Evolutionary conservation across 2,329 filamentous ascomycete species (phyloP), one percentile per base, ranked within the genome.

Genomic region (Fusarium newnesense): DNA sequence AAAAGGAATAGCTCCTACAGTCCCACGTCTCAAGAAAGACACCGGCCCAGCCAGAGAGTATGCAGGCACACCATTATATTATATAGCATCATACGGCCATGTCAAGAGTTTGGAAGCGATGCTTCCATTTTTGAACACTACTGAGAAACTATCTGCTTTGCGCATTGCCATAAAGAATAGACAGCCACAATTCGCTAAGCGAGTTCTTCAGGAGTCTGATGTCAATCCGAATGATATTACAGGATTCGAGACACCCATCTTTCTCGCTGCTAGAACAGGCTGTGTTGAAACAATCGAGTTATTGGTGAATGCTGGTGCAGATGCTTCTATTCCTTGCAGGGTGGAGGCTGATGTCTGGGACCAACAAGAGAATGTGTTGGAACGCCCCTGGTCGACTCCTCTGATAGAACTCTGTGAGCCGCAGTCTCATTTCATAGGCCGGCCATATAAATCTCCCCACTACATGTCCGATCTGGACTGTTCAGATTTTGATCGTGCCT

Each of bases 1-100:
- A 50, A 32, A 54, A 28, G 83, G 83, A 16, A 80, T 82, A 2
- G 67, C 81, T 42, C 80, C 82, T 1, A 56, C 81, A 9, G 79
- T 79, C 0, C 18, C 58, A 7, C 24, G 12, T 30, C 26, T 36
- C 26, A 21, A 4, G 15, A n/a, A 36, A 59, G 12, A 18, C 26
- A n/a, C 19, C 26, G 24, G n/a, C 16, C 34, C 19, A 28, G 12
- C 24, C 26, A 18, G 10, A n/a, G 18, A 12, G 6, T 21, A 26
- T 9, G 10, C 24, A 37, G 10, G 28, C 13, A 72, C 59, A 50
- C 46, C 42, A 40, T 28, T 28, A 67, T 36, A 44, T 72, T 79
- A 79, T 64, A 80, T 80, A 30, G 80, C 78, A 60, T 24, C 64
- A 18, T 36, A 70, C 32, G 78, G 79, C 12, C 74, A 81, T 56